Base-by-base conservation (phyloP, 2,329 filamentous ascomycete species). In the Basipetospora chlamydospora region DNA sequence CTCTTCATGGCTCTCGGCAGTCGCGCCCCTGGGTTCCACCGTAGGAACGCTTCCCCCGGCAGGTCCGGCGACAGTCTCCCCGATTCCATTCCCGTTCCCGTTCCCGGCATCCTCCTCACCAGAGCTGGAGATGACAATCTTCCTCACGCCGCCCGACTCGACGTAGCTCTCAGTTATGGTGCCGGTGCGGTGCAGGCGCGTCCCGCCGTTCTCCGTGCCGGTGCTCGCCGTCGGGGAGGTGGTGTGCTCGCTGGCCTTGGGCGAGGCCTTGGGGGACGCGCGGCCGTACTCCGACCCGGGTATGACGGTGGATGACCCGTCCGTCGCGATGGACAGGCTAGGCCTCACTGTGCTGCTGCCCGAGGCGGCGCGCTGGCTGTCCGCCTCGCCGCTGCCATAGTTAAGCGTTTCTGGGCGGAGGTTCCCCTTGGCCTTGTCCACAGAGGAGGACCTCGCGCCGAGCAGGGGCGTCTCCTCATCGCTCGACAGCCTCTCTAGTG, bases 101-200 rank as follows among this genome's bases (percentile, higher is more conserved):
- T 17, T 28, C 10, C 17, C 22, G 11, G 33, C 36, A 10, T 33
- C 42, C 31, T 58, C 57, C 8, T 58, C 53, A 8, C 48, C 47
- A 10, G 54, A 55, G 41, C 51, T 55, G 6, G 53, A 57, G 10
- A 88, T 62, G 1, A 88, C 72, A 30, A 85, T 72, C 57, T 88
- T 88, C 43, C 74, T 73, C 36, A 86, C 68, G 3, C 82, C 82
- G 38, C 77, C 74, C 2, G 77, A 64, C 48, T 87, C 78, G 39
- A 86, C 61, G n/a, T 82, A 63, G 42, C 80, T 82, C 55, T 87
- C 80, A 0, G 80, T 85, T 46, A 87, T 84, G 51, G 77, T 83
- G 20, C 82, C 81, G 45, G 18, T 28, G 15, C 23, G 22, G 30
- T 18, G 18, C 6, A 23, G 25, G 10, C 29, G 18, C 23, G 16